Evolutionary conservation across 2,329 filamentous ascomycete species (phyloP), one percentile per base, ranked within the genome.

Genomic region (Scopulariopsis brevicaulis): DNA sequence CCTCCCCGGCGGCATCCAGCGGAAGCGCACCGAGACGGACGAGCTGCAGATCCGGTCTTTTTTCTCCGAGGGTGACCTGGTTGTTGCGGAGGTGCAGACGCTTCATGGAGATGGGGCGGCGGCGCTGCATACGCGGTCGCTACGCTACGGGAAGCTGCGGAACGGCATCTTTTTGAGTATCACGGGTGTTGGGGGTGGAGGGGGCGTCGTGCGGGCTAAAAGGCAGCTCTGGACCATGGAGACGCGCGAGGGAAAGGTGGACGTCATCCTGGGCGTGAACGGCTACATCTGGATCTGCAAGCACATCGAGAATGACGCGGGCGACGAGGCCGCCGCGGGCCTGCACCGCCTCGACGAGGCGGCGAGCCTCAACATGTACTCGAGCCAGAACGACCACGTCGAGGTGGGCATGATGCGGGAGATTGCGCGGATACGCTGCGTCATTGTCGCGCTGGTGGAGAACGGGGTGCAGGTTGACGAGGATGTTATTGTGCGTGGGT

Each of bases 31-130:
- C 32, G 92, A 93, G 67, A 95, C 94, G 18, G 94, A 99, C 71
- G 94, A 97, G 76, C 79, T 99, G 66, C 94, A 97, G 73, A 97
- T 99, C 72, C 84, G 94, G 55, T 90, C 85, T n/a, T 99, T 96
- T 73, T 97, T 99, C 74, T 86, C 87, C 58, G 94, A 99, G 72
- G 94, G 94, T 14, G 94, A 99, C 69, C 75, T 99, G 56, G 76
- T 99, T 18, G 89, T 97, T 20, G 94, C 94, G 1, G 94, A 99
- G 74, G 94, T 99, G 58, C 94, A 99, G 78, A 83, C 84, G 64
- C 77, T 99, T 58, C 90, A 91, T 70, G 81, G 84, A 59, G 93
- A 97, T 72, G 93, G 92, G 59, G 86, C 84, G 1, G 92, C 94
- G 1, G 86, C 86, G 59, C 77, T 99, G 67, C 94, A 99, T 74